Base-by-base conservation (phyloP, 2,329 filamentous ascomycete genomes). In the Monilinia aucupariae region DNA sequence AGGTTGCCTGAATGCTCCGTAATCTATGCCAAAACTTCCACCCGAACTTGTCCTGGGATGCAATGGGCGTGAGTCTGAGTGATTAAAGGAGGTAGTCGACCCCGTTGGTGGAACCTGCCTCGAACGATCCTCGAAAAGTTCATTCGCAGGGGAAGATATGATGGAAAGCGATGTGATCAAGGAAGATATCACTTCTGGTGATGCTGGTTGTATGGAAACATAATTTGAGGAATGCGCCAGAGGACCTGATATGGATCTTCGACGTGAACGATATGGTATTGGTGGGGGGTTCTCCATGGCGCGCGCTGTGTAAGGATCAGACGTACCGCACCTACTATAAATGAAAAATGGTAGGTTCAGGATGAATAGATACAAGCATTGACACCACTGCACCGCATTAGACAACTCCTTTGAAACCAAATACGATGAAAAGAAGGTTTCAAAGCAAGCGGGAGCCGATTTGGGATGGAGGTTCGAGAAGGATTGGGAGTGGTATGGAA, bases 121-220 rank as follows among this genome's bases (percentile, higher is more conserved):
- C 3, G 70, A 65, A 13, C 65, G 64, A 32, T 58, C 67, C 70
- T 92, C 88, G 72, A 91, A 91, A 73, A 90, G 86, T 64, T 83
- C 80, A 73, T 82, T 85, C 62, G 87, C 82, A 27, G 89, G 87
- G 55, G 84, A 81, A 25, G 86, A 88, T 69, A 83, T 90, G 71
- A 85, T 84, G 69, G 85, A 85, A 45, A 88, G 80, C 61, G 82
- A 91, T 67, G 86, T 90, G 76, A 89, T 92, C 61, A 85, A 78
- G 61, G 81, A 83, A 32, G 84, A 86, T 64, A 88, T 91, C 73
- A 92, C 83, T 72, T 90, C 87, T 64, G 88, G 87, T n/a, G 73
- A 75, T 7, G 73, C 73, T 20, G 73, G 72, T 43, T 72, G 70
- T 22, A 74, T 37, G 62, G 72, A 71, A 41, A 74, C 65, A 39